Conservation (phyloP, 352 stramenopile genomes). For the Pythium vanterpoolii region DNA sequence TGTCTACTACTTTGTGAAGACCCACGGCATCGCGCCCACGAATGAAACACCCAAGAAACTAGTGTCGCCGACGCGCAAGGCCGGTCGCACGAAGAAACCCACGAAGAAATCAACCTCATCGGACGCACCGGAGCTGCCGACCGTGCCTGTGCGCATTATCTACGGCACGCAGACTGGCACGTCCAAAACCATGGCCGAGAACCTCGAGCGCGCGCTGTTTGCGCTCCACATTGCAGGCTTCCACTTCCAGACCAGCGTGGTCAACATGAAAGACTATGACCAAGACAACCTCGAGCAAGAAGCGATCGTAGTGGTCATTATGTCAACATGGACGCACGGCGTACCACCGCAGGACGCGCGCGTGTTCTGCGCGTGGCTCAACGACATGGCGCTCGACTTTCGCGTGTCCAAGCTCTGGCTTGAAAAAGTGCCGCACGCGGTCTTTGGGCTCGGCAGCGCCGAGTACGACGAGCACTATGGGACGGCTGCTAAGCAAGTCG, state of each 20-base stretch:
- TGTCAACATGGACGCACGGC: conserved; percentile 86
- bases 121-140: conserved; percentile 23
- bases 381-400: conserved; percentile 89
- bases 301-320: conserved; percentile 71
- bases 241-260: conserved; percentile 80
- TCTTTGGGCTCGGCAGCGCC: conserved; percentile 84
- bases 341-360: conserved; percentile 67
- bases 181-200: conserved; percentile 73
- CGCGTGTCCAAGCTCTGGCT: conserved; percentile 85
- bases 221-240: conserved; percentile 76
- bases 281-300: conserved; percentile 90
- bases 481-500: conserved; percentile 73
- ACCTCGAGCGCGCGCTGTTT: conserved; percentile 75
- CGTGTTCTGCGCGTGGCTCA: conserved; percentile 84
- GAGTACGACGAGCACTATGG: conserved; percentile 89
- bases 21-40: conserved; percentile 7
- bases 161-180: conserved; percentile 86
- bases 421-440: conserved; percentile 59
- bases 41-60: conserved; percentile 15
- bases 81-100: conserved; percentile 16
- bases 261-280: conserved; percentile 88
- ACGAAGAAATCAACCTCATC: conserved; percentile 2
- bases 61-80: conserved; percentile 9
- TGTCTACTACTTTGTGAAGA: conserved; percentile 38
- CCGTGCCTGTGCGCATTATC: conserved; percentile 71